These are phyloP conservation scores for Suhomyces sp. DNA, from an alignment of 805 yeast species.

Conservation along the genomic window DNA sequence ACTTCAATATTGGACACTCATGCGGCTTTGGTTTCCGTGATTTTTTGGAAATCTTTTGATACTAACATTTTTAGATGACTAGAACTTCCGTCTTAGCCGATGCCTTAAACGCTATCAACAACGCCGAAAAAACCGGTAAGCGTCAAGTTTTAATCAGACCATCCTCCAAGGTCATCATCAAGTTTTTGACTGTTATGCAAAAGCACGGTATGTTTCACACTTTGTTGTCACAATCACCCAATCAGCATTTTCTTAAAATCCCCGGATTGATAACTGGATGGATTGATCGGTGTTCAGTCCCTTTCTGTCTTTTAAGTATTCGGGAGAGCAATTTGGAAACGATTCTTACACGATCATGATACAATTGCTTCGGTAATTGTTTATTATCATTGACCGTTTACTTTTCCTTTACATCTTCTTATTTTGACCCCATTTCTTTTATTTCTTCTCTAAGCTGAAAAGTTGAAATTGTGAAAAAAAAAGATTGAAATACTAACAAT, in stretches of 20 bases:
- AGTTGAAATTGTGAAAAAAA: not conserved
- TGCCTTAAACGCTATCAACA: slow-evolving; percentile 97
- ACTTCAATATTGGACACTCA: slow-evolving; percentile 33
- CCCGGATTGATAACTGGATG: slow-evolving; percentile 99
- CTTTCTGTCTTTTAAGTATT: slow-evolving; percentile 96
- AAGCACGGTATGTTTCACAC: slow-evolving; percentile 64
- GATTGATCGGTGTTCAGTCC: slow-evolving; percentile 82
- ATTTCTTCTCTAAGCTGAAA: not conserved
- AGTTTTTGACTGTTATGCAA: slow-evolving; percentile 95
- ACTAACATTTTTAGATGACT: slow-evolving; percentile 55
- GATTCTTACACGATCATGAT: slow-evolving; percentile 66
- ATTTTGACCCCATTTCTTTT: not conserved
- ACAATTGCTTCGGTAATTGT: slow-evolving; percentile 13
- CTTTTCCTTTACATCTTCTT: slow-evolving; percentile 58
- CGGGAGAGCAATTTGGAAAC: slow-evolving; percentile 73
- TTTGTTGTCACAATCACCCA: not conserved
- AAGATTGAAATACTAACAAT: slow-evolving; percentile 17
- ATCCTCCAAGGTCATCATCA: slow-evolving; percentile 96
- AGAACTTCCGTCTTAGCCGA: slow-evolving; percentile 98
- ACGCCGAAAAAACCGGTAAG: slow-evolving; percentile 99
- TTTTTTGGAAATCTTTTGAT: slow-evolving; percentile 4
- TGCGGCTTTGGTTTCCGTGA: slow-evolving; percentile 22
- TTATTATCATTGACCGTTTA: slow-evolving; percentile 50
- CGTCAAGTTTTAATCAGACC: slow-evolving; percentile 98
- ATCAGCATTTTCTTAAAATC: slow-evolving; percentile 4